Conservation (phyloP, 2,329 filamentous ascomycete species). For the Fusarium fracticaudum region DNA sequence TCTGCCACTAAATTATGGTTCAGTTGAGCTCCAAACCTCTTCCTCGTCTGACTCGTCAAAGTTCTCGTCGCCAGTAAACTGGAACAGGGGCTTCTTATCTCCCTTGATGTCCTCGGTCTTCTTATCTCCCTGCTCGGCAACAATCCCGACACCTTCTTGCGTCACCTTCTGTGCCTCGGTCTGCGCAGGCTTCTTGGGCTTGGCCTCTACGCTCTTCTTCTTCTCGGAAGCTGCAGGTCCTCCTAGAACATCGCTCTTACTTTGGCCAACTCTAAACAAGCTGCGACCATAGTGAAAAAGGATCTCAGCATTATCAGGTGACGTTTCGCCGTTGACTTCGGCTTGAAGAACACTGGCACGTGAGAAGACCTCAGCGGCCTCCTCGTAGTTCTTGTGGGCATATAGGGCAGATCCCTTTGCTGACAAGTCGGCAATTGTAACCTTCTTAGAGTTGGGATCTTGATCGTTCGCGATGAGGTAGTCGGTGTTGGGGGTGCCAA, state of each 20-base stretch:
- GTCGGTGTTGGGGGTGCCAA: slow-evolving; percentile 37
- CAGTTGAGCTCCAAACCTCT: slow-evolving; percentile 51
- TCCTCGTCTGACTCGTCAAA: slow-evolving; percentile 86
- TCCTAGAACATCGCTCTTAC: slow-evolving; percentile 93
- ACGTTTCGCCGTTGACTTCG: slow-evolving; percentile 91
- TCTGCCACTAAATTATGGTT: background rate
- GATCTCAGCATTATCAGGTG: slow-evolving; percentile 89
- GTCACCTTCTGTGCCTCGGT: slow-evolving; percentile 54
- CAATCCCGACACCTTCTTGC: slow-evolving; percentile 57
- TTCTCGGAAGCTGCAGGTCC: slow-evolving; percentile 74
- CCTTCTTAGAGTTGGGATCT: slow-evolving; percentile 62
- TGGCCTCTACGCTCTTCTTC: slow-evolving; percentile 47
- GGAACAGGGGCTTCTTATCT: slow-evolving; percentile 81
- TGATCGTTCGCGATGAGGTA: slow-evolving; percentile 50
- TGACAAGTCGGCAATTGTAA: slow-evolving; percentile 79
- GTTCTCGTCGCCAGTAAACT: slow-evolving; percentile 94
- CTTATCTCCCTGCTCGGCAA: slow-evolving; percentile 53
- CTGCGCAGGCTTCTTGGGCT: slow-evolving; percentile 53
- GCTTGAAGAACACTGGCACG: slow-evolving; percentile 90
- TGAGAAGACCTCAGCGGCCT: slow-evolving; percentile 87
- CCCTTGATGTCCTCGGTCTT: slow-evolving; percentile 53
- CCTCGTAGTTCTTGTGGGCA: slow-evolving; percentile 86
- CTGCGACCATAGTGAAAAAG: slow-evolving; percentile 95
- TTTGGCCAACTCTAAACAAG: slow-evolving; percentile 91
- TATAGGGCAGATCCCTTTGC: slow-evolving; percentile 87